A percentile compares a stretch with the other conserved stretches of the same genome.
phyloP scores from a whole-genome alignment of 345 rosid genomes.

The Jatropha curcas region DNA sequence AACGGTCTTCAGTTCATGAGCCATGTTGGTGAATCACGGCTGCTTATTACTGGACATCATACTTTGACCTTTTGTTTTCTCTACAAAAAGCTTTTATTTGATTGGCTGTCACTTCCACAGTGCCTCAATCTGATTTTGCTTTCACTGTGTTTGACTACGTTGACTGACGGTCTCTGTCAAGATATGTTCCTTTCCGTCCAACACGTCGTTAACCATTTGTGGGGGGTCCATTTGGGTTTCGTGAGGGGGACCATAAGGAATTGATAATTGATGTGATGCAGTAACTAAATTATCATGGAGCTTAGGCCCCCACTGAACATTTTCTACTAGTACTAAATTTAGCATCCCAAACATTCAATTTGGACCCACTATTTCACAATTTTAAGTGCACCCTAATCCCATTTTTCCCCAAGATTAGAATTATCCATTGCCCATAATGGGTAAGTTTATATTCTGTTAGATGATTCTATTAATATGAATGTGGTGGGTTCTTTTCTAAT shows the following conservation, averaged over 20 bases:
- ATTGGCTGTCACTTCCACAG: not conserved
- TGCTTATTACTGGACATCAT: not conserved
- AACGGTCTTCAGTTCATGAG: not conserved
- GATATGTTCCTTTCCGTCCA: slow-evolving; percentile 27
- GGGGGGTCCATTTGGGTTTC: slow-evolving; percentile 29
- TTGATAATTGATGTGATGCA: slow-evolving; percentile 39
- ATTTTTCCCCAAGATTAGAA: not conserved
- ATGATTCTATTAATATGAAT: slow-evolving; percentile 7
- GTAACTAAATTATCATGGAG: slow-evolving; percentile 16
- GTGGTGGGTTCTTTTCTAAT: not conserved
- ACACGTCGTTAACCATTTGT: slow-evolving; percentile 36
- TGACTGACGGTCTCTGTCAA: slow-evolving; percentile 13
- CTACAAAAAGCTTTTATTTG: not conserved
- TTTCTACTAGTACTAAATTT: not conserved
- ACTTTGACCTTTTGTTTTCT: not conserved
- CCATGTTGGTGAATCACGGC: not conserved
- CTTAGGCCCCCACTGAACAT: slow-evolving; percentile 1
- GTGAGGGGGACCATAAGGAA: slow-evolving; percentile 34
- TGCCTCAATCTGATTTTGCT: not conserved
- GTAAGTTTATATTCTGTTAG: not conserved
- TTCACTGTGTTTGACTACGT: slow-evolving; percentile 2
- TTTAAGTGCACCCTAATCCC: not conserved
- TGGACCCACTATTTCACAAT: not conserved
- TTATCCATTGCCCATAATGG: not conserved
- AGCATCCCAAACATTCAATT: not conserved